Evolutionary conservation across 2,329 filamentous ascomycete genomes (phyloP).

Genomic region (Pseudocercospora fuligena): DNA sequence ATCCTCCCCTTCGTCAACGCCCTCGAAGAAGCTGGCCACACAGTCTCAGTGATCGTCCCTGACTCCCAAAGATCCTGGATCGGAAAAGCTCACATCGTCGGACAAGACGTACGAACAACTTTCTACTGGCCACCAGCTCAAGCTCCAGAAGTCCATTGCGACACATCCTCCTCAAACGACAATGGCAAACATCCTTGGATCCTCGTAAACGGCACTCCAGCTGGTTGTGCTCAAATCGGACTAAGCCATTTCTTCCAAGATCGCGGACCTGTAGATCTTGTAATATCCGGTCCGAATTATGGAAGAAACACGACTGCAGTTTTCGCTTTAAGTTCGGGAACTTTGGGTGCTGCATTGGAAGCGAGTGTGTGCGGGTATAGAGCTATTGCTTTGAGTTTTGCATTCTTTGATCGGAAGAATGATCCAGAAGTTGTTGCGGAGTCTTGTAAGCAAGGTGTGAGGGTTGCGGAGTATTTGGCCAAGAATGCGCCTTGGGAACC

Average conservation of each 20-base stretch:
- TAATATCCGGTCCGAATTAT: slow-evolving; percentile 57
- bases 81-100: slow-evolving; percentile 95
- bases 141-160: slow-evolving; percentile 33
- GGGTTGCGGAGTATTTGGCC: slow-evolving; percentile 77
- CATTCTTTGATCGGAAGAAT: slow-evolving; percentile 85
- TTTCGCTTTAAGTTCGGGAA: slow-evolving; percentile 55
- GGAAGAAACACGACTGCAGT: slow-evolving; percentile 57
- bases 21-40: slow-evolving; percentile 70
- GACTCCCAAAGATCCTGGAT: slow-evolving; percentile 96
- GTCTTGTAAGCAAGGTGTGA: slow-evolving; percentile 74
- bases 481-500: slow-evolving; percentile 71
- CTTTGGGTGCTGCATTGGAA: slow-evolving; percentile 57
- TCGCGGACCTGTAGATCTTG: slow-evolving; percentile 50
- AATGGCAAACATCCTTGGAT: slow-evolving; percentile 52
- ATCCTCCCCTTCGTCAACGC: slow-evolving; percentile 53
- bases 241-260: slow-evolving; percentile 54
- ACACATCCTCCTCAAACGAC: slow-evolving; percentile 35
- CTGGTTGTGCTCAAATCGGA: slow-evolving; percentile 56
- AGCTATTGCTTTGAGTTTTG: slow-evolving; percentile 84
- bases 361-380: slow-evolving; percentile 53
- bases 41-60: slow-evolving; percentile 89
- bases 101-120: slow-evolving; percentile 70
- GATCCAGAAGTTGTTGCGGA: slow-evolving; percentile 79
- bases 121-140: slow-evolving; percentile 60
- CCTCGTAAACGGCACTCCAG: slow-evolving; percentile 56